Percentiles rank a stretch among this genome's conserved stretches.
These are phyloP conservation scores for Sisymbrium irio DNA, from an alignment of 345 rosid species.

Conservation along the genomic window DNA sequence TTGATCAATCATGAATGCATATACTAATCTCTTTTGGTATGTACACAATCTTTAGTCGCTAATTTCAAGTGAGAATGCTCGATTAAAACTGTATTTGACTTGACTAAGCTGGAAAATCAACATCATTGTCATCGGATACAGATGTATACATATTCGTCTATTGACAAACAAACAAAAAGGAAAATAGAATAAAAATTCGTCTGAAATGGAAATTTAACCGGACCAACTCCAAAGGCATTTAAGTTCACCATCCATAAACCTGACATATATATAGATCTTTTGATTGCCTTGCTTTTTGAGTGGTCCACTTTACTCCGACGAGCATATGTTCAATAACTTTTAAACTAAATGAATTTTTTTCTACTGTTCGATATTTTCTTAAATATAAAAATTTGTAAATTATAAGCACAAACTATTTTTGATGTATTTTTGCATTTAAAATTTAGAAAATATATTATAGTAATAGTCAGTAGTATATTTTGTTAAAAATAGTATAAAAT, in stretches of 20 bases:
- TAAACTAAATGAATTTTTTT: not conserved
- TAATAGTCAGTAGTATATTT: not conserved
- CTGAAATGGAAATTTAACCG: not conserved
- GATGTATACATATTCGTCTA: not conserved
- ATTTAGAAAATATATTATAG: not conserved
- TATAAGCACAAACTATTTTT: not conserved
- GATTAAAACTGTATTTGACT: not conserved
- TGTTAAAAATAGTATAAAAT: too few relatives aligned
- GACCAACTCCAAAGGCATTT: conserved; percentile 11
- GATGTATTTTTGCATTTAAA: not conserved
- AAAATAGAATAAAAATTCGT: not conserved
- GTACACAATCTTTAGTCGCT: not conserved
- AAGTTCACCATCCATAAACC: conserved; percentile 15
- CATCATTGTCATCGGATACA: not conserved
- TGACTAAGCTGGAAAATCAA: not conserved
- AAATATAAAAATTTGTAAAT: not conserved
- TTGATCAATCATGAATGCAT: not conserved
- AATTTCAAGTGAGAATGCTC: not conserved
- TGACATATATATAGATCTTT: not conserved
- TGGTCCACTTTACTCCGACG: not conserved
- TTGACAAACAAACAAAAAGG: not conserved
- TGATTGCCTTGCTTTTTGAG: not conserved
- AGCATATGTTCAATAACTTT: not conserved
- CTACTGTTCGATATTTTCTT: not conserved
- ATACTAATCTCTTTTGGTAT: not conserved